Evolutionary conservation across 2,329 filamentous ascomycete species (phyloP), one percentile per base, ranked within the genome.

Genomic region (Davidsoniella virescens): DNA sequence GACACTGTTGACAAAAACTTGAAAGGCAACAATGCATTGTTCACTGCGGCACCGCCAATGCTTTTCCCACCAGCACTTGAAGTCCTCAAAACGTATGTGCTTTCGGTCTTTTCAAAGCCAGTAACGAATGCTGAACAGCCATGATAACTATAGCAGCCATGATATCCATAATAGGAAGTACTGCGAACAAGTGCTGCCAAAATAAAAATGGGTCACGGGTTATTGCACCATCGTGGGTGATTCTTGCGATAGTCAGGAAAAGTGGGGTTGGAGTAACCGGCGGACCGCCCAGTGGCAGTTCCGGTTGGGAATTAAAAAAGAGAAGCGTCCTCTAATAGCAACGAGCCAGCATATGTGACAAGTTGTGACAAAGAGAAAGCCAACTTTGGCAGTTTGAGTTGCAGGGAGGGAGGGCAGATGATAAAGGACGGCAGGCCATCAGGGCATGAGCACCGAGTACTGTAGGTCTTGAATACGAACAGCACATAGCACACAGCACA

Each of bases 191-290:
- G 63, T 57, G 63, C 60, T 58, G 47, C 16, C 17, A 29, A 33
- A 18, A 17, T 17, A 29, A 16, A 12, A 26, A 17, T 46, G 67
- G 65, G 69, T 77, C 74, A 76, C 73, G 73, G 67, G 73, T 63
- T 72, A 78, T 78, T 70, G 72, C 75, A 72, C 69, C 72, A 78
- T 78, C 67, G 63, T 57, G 61, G 58, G 57, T 42, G 17, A 38
- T 44, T 48, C 46, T 61, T 62, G 69, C 68, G 70, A 67, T 66
- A 33, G 3, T 36, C n/a, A 33, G 2, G 10, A 23, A 42, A 49
- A 41, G 51, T 49, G 46, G 51, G 41, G 50, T 33, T 33, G 29
- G 29, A 8, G 41, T 25, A 23, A 43, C 41, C 14, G 18, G 18
- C 40, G 40, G 26, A 29, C 26, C 26, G 26, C 26, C 1, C 26